phyloP scores from a whole-genome alignment of 1,139 yeast species.

The Debaryomycetaceae sp. region DNA sequence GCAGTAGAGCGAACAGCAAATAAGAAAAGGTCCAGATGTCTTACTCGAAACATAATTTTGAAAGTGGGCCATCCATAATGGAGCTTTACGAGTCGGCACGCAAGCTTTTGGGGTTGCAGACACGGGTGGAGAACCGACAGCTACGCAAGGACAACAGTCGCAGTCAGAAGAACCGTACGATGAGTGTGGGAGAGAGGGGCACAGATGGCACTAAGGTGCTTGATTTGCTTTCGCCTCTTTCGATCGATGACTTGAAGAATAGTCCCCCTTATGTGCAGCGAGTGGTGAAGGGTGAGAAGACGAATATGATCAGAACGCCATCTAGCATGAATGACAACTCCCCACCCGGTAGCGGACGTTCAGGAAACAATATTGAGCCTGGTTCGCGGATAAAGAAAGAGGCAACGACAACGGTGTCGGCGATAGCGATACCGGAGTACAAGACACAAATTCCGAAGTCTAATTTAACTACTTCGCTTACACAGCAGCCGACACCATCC shows the following conservation, averaged over 20 bases:
- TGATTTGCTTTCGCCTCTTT: constrained; percentile 42
- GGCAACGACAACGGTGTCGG: constrained; percentile 9
- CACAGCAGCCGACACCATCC: constrained; percentile 11
- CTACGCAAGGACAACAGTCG: constrained; percentile 33
- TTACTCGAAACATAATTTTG: constrained; percentile 3
- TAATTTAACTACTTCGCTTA: constrained; percentile 32
- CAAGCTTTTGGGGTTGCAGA: constrained; percentile 36
- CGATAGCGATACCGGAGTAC: constrained; percentile 7
- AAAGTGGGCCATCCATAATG: constrained; percentile 32
- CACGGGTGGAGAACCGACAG: constrained; percentile 42
- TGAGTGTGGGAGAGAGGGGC: constrained; percentile 12
- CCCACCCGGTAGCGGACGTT: constrained; percentile 10
- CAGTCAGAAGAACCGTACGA: constrained; percentile 17
- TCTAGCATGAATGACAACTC: constrained; percentile 28
- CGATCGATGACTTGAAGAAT: constrained; percentile 33
- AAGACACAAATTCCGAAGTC: constrained; percentile 19
- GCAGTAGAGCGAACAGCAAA: background rate
- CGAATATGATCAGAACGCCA: constrained; percentile 16
- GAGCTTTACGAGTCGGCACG: constrained; percentile 45
- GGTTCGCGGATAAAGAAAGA: constrained; percentile 7
- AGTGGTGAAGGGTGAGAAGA: constrained; percentile 1
- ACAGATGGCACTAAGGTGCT: constrained; percentile 16
- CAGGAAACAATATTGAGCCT: background rate
- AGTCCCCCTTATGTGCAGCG: constrained; percentile 9
- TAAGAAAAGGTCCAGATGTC: constrained; percentile 1